phyloP scores from a whole-genome alignment of 148 eudicot genomes.

The Tetragonia tetragonoides region DNA sequence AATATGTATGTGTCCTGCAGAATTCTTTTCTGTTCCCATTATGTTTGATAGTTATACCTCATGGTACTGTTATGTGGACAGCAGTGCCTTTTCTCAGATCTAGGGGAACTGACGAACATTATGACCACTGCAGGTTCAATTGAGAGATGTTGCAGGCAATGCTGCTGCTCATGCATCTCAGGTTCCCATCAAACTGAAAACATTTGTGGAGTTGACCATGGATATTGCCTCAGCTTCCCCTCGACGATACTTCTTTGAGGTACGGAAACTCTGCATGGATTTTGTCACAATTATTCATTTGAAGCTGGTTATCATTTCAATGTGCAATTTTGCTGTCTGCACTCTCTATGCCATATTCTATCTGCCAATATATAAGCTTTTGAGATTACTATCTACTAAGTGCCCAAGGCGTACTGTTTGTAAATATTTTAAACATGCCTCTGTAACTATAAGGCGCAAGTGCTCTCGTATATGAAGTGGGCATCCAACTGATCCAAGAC shows the following conservation, averaged over 20 bases:
- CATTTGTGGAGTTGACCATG: slow-evolving; percentile 80
- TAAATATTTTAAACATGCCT: background rate
- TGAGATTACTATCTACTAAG: too few relatives aligned
- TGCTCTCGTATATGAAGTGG: background rate
- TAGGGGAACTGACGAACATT: background rate
- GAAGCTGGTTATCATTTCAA: background rate
- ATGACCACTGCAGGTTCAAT: slow-evolving; percentile 58
- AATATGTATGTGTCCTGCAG: too few relatives aligned
- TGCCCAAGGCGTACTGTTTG: too few relatives aligned
- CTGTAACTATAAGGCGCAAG: background rate
- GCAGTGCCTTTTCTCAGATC: background rate
- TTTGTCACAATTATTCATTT: background rate
- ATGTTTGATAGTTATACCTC: background rate
- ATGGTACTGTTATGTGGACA: background rate
- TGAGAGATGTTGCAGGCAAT: slow-evolving; percentile 33
- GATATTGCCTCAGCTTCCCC: slow-evolving; percentile 96
- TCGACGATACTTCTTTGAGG: slow-evolving; percentile 92
- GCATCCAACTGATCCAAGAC: background rate
- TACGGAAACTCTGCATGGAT: slow-evolving; percentile 13
- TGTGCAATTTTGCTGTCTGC: background rate
- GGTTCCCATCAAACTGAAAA: slow-evolving; percentile 54
- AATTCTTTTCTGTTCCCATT: background rate
- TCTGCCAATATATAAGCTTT: background rate
- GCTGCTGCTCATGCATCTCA: slow-evolving; percentile 23
- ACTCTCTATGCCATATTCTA: background rate